Percentiles rank a stretch among this genome's conserved stretches.
Conservation (phyloP, 1,139 yeast species). For the Sugiyamaella castrensis region DNA sequence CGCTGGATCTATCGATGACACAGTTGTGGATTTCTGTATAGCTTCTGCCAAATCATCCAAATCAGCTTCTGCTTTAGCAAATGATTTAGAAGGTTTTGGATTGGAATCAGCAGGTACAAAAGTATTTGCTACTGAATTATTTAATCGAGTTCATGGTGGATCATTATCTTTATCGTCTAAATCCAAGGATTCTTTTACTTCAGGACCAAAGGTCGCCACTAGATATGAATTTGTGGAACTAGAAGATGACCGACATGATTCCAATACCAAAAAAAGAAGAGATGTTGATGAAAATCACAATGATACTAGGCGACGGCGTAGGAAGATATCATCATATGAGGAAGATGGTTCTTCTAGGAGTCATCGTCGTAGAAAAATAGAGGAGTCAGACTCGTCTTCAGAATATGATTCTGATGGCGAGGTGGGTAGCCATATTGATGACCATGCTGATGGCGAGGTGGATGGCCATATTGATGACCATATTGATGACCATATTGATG, state of each 20-base stretch:
- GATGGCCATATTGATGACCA: neutral
- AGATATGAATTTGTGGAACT: slow-evolving; percentile 24
- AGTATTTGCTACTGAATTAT: slow-evolving; percentile 31
- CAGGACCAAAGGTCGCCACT: slow-evolving; percentile 7
- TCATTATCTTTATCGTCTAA: too few relatives aligned
- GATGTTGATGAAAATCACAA: neutral
- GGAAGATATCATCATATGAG: neutral
- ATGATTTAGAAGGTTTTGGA: slow-evolving; percentile 32
- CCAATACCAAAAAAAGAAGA: neutral
- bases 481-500: neutral
- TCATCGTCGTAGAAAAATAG: slow-evolving; percentile 6
- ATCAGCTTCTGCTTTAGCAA: slow-evolving; percentile 23
- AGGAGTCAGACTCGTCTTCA: slow-evolving; percentile 14
- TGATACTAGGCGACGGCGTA: too few relatives aligned
- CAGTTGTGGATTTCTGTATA: slow-evolving; percentile 32
- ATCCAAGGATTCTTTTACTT: slow-evolving; percentile 5
- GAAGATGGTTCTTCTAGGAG: slow-evolving; percentile 6
- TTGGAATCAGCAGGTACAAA: slow-evolving; percentile 26
- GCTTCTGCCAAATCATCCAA: slow-evolving; percentile 34
- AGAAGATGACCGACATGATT: neutral
- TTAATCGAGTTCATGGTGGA: slow-evolving; percentile 22
- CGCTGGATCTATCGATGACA: slow-evolving; percentile 33
- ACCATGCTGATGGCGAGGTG: slow-evolving; percentile 1
- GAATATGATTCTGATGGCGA: slow-evolving; percentile 11
- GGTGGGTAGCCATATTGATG: neutral